Base-by-base conservation (phyloP, 2,329 filamentous ascomycete genomes). In the Botryosphaeria dothidea region DNA sequence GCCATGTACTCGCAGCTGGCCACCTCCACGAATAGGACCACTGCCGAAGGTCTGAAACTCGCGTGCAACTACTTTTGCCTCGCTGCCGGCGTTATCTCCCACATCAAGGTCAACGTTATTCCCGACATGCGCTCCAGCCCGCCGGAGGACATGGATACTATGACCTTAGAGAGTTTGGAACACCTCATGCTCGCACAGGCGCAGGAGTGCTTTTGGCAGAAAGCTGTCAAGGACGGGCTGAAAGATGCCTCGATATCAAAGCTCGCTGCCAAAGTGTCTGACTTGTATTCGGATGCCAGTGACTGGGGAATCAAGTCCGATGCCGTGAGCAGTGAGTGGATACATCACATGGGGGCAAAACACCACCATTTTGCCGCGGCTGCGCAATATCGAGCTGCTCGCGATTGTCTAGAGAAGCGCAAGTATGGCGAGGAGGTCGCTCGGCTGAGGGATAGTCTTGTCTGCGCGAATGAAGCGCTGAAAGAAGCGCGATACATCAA, bases 141-240 rank as follows among this genome's bases (percentile, higher is more conserved):
- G 0, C 93, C 95, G 1, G 95, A 98, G 74, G 95, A 99, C 74
- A 96, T 99, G 93, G 95, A 99, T 71, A 85, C 88, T 58, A 86
- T 91, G 72, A 97, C 93, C 0, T 83, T 99, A 54, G 91, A 94
- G 71, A 92, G 92, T 61, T 80, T 98, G 51, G 87, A 91, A 70
- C 87, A 94, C 75, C 84, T 99, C 31, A 88, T 96, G 75, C 84
- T 99, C 9, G 94, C 93, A 0, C 93, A 99, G 75, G 93, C 91
- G 29, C 95, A 99, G 74, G 95, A 99, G 79, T 98, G 93, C 75
- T 98, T 95, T 78, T 99, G 95, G 95, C 91, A 95, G 71, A 98
- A 97, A 76, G 94, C 95, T 0, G 93, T 96, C 66, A 93, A 96
- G 81, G 94, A 97, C 74, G 89, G 90, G 25, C 88, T 97, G 79